phyloP scores from a whole-genome alignment of 345 rosid genomes.

The Eutrema yunnanense region DNA sequence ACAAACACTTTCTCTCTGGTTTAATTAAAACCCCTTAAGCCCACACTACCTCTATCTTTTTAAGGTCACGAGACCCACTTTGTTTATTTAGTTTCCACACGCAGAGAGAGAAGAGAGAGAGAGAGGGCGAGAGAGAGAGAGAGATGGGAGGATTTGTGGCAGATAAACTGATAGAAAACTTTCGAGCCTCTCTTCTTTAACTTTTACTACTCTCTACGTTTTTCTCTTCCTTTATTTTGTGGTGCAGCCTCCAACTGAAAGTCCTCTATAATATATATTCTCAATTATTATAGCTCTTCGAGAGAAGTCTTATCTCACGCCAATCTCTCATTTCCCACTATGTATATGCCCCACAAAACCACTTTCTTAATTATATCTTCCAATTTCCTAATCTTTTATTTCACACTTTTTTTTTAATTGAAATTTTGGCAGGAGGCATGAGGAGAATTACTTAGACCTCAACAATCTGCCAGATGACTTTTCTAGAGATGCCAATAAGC shows the following conservation, averaged over 20 bases:
- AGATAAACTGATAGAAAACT: slow-evolving; percentile 93
- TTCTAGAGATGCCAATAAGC: slow-evolving; percentile 49
- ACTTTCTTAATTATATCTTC: slow-evolving; percentile 21
- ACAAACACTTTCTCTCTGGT: slow-evolving; percentile 23
- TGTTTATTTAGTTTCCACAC: slow-evolving; percentile 37
- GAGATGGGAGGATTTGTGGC: slow-evolving; percentile 50
- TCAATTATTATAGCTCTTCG: slow-evolving; percentile 36
- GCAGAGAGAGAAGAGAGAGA: slow-evolving; percentile 33
- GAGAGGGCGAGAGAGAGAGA: slow-evolving; percentile 24
- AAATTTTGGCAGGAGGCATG: slow-evolving; percentile 61
- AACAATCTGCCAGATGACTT: slow-evolving; percentile 92
- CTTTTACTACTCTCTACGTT: slow-evolving; percentile 49
- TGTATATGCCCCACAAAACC: slow-evolving; percentile 16
- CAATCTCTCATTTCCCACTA: slow-evolving; percentile 34
- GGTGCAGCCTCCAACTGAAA: slow-evolving; percentile 75
- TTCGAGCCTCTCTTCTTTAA: slow-evolving; percentile 55
- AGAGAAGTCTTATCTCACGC: slow-evolving; percentile 43
- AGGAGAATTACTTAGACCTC: slow-evolving; percentile 80
- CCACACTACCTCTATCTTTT: slow-evolving; percentile 32
- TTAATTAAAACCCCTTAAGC: slow-evolving; percentile 24
- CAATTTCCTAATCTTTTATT: slow-evolving; percentile 10
- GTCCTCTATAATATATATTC: slow-evolving; percentile 45
- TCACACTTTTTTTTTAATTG: not conserved
- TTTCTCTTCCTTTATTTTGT: slow-evolving; percentile 18
- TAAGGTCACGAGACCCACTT: slow-evolving; percentile 83